phyloP scores from a whole-genome alignment of 2,329 filamentous ascomycete genomes.

The Parafenestella ontariensis region DNA sequence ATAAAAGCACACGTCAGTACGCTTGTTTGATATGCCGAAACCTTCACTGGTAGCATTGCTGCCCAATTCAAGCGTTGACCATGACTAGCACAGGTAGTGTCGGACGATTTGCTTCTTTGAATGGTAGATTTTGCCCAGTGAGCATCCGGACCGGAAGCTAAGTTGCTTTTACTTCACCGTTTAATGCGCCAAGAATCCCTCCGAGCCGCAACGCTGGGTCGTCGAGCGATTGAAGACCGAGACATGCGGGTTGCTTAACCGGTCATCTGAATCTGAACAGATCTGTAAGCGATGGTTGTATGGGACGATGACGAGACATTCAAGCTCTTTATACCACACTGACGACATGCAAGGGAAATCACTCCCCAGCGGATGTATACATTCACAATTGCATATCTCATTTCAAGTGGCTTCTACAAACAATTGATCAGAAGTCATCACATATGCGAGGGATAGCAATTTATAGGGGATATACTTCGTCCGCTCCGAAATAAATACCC shows the following conservation, averaged over 20 bases:
- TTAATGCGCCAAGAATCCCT: slow-evolving; percentile 22
- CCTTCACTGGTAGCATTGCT: slow-evolving; percentile 1
- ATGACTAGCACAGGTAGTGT: not conserved
- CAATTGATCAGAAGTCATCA: not conserved
- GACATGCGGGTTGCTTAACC: too few species aligned
- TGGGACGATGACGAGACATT: not conserved
- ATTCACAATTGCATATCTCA: not conserved
- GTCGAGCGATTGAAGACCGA: not conserved
- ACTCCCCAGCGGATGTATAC: not conserved
- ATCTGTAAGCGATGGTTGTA: too few species aligned
- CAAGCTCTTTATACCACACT: not conserved
- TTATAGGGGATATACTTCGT: too few species aligned
- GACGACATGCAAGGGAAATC: not conserved
- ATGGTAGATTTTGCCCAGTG: not conserved
- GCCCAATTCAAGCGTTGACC: slow-evolving; percentile 8
- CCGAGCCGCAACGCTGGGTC: slow-evolving; percentile 13
- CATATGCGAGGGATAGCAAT: not conserved
- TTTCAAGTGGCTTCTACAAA: not conserved
- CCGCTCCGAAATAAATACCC: too few species aligned
- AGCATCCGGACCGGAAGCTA: not conserved
- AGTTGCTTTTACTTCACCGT: slow-evolving; percentile 15
- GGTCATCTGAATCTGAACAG: too few species aligned
- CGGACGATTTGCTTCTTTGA: not conserved
- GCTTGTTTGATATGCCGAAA: not conserved
- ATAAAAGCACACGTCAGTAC: not conserved